Base-by-base conservation (phyloP, 1,284 basidiomycete genomes). In the Ceratobasidium sp. region DNA sequence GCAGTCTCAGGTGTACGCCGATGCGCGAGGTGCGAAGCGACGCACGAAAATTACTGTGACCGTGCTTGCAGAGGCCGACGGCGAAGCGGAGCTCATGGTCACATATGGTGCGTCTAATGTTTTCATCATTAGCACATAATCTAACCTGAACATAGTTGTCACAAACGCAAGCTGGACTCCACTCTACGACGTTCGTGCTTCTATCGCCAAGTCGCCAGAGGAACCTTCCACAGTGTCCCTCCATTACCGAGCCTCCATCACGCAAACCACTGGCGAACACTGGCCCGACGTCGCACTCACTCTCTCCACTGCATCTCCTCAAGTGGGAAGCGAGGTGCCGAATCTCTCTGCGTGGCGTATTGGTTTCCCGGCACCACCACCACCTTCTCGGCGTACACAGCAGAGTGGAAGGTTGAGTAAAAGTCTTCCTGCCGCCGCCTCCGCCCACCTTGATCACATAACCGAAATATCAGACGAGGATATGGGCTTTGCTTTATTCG, bases 161-260 rank as follows among this genome's bases (percentile, higher is more conserved):
- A 73, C 67, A 16, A 69, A 73, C 23, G 78, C 78, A 3, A 74
- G 62, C 28, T 79, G 78, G 78, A 61, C 67, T 23, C 78, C 78
- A 8, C 73, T 77, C 16, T 79, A 79, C 47, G 78, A 79, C 52
- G 54, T 79, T 16, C 76, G 78, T 30, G 78, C 78, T 23, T 72
- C 57, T 14, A 73, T 78, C n/a, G 67, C 72, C 38, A 47, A 52
- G 13, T 82, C 82, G 23, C 84, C 84, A 5, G 55, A 38, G 18
- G 41, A 46, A 5, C 23, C 49, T 52, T 73, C 74, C 14, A 69
- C 72, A 35, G 67, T 78, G 21, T 43, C 61, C 8, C 54, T 79
- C n/a, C 75, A 78, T n/a, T 79, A 79, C 47, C 75, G 77, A 46
- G 77, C 78, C 0, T 76, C 75, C 21, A 77, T 79, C 46, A 62